Evolutionary conservation across 257 asterid genomes (phyloP).

Genomic region (Petunia secreta): DNA sequence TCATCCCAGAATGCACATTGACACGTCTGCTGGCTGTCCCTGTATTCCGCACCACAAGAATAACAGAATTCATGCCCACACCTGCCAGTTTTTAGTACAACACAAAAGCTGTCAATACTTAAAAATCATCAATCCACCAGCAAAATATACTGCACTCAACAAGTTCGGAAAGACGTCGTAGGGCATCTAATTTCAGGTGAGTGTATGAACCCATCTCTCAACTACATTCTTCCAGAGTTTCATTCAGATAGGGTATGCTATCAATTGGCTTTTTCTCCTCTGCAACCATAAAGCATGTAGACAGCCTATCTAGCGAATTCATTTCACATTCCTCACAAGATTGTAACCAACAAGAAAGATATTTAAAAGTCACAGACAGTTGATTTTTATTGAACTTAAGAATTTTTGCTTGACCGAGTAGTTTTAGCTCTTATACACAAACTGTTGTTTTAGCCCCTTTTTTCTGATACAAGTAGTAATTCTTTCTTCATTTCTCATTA

Average conservation of each 20-base stretch:
- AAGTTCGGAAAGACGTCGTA: background rate
- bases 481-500: too few relatives aligned
- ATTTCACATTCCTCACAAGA: background rate
- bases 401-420: background rate
- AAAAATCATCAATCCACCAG: conserved; percentile 6
- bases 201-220: background rate
- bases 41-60: conserved; percentile 71
- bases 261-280: background rate
- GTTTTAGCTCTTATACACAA: background rate
- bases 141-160: background rate
- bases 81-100: conserved; percentile 42
- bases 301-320: background rate
- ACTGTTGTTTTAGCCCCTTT: too few relatives aligned
- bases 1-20: conserved; percentile 72
- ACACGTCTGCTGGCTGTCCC: conserved; percentile 62
- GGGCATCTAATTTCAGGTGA: background rate
- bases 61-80: conserved; percentile 89
- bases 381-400: background rate
- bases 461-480: too few relatives aligned
- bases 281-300: background rate
- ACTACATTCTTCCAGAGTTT: background rate
- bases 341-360: conserved; percentile 10
- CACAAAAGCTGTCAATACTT: background rate
- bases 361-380: background rate
- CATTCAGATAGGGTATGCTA: background rate